Conservation (phyloP, 257 asterid genomes). For the Knoxia roxburghii region DNA sequence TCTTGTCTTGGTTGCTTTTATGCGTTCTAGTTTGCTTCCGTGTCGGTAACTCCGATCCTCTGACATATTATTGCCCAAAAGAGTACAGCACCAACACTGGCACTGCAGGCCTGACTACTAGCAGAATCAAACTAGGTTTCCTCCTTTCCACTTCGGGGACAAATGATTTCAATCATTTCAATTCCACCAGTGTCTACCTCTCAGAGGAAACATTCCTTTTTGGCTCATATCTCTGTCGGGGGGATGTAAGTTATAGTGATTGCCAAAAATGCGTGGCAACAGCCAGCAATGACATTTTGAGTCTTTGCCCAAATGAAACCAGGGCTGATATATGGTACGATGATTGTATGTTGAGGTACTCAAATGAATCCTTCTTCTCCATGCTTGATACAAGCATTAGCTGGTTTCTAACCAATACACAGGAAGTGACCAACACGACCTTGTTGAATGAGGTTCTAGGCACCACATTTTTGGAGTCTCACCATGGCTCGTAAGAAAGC, state of each 20-base stretch:
- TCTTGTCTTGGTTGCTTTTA: not conserved
- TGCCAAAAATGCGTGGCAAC: conserved; percentile 16
- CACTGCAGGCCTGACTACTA: not conserved
- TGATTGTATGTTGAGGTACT: conserved; percentile 17
- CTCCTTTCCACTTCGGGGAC: conserved; percentile 2
- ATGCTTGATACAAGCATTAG: not conserved
- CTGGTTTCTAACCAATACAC: not conserved
- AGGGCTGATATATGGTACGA: conserved; percentile 9
- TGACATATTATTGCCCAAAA: not conserved
- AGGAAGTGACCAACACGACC: not conserved
- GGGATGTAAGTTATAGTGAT: not conserved
- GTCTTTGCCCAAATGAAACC: conserved; percentile 7
- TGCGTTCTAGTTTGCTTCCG: not conserved
- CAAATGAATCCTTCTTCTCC: not conserved
- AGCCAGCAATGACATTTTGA: not conserved
- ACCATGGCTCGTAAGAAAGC: no score
- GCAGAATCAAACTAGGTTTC: not conserved
- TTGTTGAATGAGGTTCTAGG: not conserved
- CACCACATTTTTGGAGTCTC: no score
- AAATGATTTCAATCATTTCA: conserved; percentile 10
- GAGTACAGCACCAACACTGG: not conserved
- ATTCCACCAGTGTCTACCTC: not conserved
- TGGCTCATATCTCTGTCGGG: conserved; percentile 25
- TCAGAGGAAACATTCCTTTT: not conserved
- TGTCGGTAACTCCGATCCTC: not conserved